phyloP scores from a whole-genome alignment of 2,329 filamentous ascomycete species.

The Coccinonectria pachysandricola region DNA sequence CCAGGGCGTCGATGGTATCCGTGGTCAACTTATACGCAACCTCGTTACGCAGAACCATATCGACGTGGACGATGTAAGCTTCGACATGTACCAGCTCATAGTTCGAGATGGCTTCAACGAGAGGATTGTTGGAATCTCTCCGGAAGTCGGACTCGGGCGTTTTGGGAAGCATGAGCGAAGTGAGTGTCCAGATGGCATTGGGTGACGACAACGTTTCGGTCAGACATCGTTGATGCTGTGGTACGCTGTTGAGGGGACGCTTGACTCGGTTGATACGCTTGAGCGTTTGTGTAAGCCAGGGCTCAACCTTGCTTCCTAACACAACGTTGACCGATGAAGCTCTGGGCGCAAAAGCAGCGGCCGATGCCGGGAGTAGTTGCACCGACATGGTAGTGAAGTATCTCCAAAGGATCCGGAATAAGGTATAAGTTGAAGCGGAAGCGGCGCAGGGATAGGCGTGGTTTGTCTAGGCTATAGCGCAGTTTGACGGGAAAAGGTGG shows the following conservation, averaged over 20 bases:
- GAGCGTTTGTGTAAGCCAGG: slow-evolving; percentile 91
- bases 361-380: slow-evolving; percentile 87
- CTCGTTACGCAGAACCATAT: slow-evolving; percentile 96
- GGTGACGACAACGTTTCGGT: slow-evolving; percentile 85
- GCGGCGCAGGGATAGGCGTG: slow-evolving; percentile 8
- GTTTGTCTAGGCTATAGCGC: no score
- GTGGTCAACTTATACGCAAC: slow-evolving; percentile 95
- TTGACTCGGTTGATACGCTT: slow-evolving; percentile 97
- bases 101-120: slow-evolving; percentile 76
- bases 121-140: slow-evolving; percentile 51
- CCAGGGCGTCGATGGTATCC: slow-evolving; percentile 85
- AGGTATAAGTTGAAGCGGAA: slow-evolving; percentile 12
- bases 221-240: slow-evolving; percentile 89
- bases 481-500: no score
- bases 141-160: slow-evolving; percentile 75
- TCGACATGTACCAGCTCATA: slow-evolving; percentile 89
- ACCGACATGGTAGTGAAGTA: slow-evolving; percentile 61
- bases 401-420: no score
- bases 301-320: slow-evolving; percentile 81
- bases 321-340: slow-evolving; percentile 89
- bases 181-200: slow-evolving; percentile 89
- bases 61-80: slow-evolving; percentile 96
- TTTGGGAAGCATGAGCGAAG: slow-evolving; percentile 87
- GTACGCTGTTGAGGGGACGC: slow-evolving; percentile 91
- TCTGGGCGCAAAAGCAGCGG: slow-evolving; percentile 89